Percentiles rank a stretch among this genome's conserved stretches.
These are phyloP conservation scores for Aureobasidium sp. DNA, from an alignment of 2,329 filamentous ascomycete genomes.

Conservation along the genomic window DNA sequence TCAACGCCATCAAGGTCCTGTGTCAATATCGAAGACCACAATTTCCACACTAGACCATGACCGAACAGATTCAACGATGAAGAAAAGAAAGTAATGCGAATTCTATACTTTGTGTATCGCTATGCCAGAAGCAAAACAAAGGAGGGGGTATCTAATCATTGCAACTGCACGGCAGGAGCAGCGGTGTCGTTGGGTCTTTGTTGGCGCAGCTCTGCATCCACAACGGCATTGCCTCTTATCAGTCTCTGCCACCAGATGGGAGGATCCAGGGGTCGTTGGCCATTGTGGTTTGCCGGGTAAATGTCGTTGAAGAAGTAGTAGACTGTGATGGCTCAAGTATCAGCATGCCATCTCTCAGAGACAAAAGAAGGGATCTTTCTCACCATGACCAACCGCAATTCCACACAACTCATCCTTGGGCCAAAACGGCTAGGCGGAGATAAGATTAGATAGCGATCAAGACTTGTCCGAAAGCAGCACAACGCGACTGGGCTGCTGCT, in stretches of 20 bases:
- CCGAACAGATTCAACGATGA: background rate
- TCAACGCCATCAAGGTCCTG: too few species aligned
- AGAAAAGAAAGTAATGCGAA: background rate
- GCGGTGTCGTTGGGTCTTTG: background rate
- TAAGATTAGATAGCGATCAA: slow-evolving; percentile 5
- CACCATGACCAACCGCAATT: slow-evolving; percentile 78
- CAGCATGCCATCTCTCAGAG: background rate
- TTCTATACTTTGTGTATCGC: background rate
- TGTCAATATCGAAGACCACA: too few species aligned
- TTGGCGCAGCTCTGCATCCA: background rate
- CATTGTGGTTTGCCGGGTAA: slow-evolving; percentile 82
- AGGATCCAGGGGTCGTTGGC: slow-evolving; percentile 77
- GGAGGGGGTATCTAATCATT: background rate
- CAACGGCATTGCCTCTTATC: background rate
- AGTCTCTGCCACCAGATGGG: slow-evolving; percentile 82
- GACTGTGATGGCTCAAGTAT: slow-evolving; percentile 35
- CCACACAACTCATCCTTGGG: slow-evolving; percentile 96
- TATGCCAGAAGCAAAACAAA: background rate
- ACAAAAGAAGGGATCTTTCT: background rate
- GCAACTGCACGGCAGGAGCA: background rate
- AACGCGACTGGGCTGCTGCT: background rate
- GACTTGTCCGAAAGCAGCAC: background rate
- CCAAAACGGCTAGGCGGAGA: slow-evolving; percentile 29
- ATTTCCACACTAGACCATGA: too few species aligned
- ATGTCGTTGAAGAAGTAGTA: slow-evolving; percentile 99